Percentiles rank a stretch among this genome's conserved stretches.
Conservation (phyloP, 140 eudicot species). For the Senecio squalidus region DNA sequence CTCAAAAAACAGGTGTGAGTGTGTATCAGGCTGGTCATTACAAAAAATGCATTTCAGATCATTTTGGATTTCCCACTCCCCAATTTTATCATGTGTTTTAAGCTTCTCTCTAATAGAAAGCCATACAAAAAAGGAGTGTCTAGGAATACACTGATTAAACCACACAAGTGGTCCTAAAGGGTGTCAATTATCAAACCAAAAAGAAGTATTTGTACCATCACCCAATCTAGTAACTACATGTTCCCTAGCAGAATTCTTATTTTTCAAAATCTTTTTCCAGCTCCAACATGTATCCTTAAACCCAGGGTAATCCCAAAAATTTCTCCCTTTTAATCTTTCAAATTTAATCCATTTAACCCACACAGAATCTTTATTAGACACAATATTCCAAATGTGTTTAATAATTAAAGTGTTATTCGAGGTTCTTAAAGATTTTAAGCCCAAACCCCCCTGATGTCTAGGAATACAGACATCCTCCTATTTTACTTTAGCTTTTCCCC, state of each 20-base stretch:
- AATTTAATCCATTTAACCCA: neutral
- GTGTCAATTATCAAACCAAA: neutral
- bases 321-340: neutral
- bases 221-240: neutral
- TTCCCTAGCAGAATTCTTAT: neutral
- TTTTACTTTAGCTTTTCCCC: neutral
- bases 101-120: neutral
- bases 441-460: neutral
- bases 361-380: neutral
- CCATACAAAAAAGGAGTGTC: neutral
- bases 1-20: neutral
- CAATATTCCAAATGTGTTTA: neutral
- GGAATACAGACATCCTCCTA: neutral
- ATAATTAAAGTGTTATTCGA: neutral
- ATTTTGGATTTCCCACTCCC: neutral
- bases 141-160: neutral
- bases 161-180: neutral
- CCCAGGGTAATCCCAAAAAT: neutral
- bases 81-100: neutral
- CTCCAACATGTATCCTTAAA: neutral
- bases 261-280: neutral
- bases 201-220: neutral
- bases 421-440: neutral
- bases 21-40: neutral
- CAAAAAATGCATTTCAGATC: neutral